Evolutionary conservation across 1,139 yeast species (phyloP).

Genomic region (Saccharomyces uvarum): DNA sequence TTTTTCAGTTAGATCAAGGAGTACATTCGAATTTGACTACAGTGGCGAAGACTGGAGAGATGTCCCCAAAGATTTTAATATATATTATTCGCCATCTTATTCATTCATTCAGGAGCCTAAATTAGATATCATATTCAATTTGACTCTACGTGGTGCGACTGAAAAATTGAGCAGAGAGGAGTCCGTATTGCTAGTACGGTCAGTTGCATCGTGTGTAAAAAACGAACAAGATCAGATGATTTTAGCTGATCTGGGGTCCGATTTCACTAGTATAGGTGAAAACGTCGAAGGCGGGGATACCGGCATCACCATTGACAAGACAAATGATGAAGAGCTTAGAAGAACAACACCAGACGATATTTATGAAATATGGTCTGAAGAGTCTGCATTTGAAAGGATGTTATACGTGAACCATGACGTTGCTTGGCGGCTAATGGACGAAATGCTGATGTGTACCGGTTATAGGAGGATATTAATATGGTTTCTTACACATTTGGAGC

Average conservation of each 20-base stretch:
- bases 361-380: constrained; percentile 39
- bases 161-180: constrained; percentile 36
- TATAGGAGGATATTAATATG: constrained; percentile 56
- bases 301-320: constrained; percentile 2
- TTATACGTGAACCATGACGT: constrained; percentile 38
- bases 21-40: constrained; percentile 44
- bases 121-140: constrained; percentile 12
- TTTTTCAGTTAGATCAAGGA: constrained; percentile 35
- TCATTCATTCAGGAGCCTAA: constrained; percentile 16
- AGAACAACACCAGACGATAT: constrained; percentile 44
- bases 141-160: constrained; percentile 31
- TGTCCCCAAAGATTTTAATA: constrained; percentile 52
- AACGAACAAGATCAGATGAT: constrained; percentile 35
- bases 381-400: constrained; percentile 39
- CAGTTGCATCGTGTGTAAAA: constrained; percentile 48
- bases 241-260: constrained; percentile 16
- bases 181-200: constrained; percentile 20
- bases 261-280: background rate
- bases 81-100: constrained; percentile 27
- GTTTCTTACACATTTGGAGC: constrained; percentile 52
- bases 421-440: constrained; percentile 53
- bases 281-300: constrained; percentile 11
- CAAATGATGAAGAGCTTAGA: constrained; percentile 9
- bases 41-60: constrained; percentile 65
- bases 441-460: constrained; percentile 58